Conservation (phyloP, 176 grass and related monocot species). For the Hsuehochloa calcarea region DNA sequence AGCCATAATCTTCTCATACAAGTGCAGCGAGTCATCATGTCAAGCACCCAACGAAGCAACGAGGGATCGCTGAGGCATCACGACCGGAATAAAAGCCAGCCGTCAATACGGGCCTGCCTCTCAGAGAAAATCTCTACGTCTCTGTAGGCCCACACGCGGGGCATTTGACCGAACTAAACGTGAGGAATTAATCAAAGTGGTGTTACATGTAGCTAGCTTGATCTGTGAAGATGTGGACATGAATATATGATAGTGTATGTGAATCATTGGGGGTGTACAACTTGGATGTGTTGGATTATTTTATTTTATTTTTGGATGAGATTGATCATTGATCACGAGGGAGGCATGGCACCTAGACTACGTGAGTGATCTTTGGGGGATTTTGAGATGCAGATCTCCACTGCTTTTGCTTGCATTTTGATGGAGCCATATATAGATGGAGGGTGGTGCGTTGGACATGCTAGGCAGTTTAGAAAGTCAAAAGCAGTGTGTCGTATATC, state of each 20-base stretch:
- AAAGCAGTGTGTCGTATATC: not conserved
- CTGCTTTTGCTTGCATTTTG: not conserved
- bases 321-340: not conserved
- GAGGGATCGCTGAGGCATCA: not conserved
- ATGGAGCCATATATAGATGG: not conserved
- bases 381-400: not conserved
- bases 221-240: not conserved
- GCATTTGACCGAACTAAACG: not conserved
- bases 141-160: not conserved
- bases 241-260: not conserved
- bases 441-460: not conserved
- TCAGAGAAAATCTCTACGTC: not conserved
- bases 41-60: constrained; percentile 9
- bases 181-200: not conserved
- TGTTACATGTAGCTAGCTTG: not conserved
- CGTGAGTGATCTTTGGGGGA: not conserved
- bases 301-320: not conserved
- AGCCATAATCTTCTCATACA: not conserved
- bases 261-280: constrained; percentile 3
- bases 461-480: not conserved
- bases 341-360: not conserved
- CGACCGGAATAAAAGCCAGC: not conserved
- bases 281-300: not conserved
- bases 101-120: not conserved
- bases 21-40: not conserved